Evolutionary conservation across 2,329 filamentous ascomycete species (phyloP).

Genomic region (Juglanconis juglandina): DNA sequence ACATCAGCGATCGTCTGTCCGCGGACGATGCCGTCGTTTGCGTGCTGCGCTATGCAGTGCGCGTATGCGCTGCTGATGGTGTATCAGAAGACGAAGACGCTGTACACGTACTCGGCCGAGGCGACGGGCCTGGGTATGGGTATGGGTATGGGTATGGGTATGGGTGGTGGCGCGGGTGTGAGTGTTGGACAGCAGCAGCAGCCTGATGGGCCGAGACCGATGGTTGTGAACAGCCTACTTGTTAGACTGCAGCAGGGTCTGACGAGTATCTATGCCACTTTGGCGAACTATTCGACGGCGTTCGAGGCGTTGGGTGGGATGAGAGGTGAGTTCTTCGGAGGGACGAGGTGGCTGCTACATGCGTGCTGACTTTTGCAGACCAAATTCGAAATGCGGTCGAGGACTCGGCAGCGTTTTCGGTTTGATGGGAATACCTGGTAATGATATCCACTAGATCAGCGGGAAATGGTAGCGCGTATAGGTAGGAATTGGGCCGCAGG

Average conservation of each 20-base stretch:
- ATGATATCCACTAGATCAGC: background rate
- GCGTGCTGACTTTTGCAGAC: slow-evolving; percentile 18
- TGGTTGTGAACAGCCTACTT: slow-evolving; percentile 32
- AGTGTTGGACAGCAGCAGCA: background rate
- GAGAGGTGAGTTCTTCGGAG: slow-evolving; percentile 32
- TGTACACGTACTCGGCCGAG: slow-evolving; percentile 28
- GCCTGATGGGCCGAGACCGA: slow-evolving; percentile 3
- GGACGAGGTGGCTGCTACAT: background rate
- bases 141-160: background rate
- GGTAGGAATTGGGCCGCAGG: background rate
- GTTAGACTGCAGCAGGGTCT: slow-evolving; percentile 38
- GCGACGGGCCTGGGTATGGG: background rate
- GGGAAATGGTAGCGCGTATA: background rate
- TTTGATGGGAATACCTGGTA: background rate
- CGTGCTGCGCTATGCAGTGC: slow-evolving; percentile 45
- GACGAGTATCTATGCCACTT: slow-evolving; percentile 37
- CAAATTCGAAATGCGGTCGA: slow-evolving; percentile 25
- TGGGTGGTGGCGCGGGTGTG: background rate
- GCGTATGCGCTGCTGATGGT: slow-evolving; percentile 43
- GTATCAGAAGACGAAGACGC: slow-evolving; percentile 37
- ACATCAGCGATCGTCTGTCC: slow-evolving; percentile 36
- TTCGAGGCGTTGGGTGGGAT: slow-evolving; percentile 44
- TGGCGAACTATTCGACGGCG: slow-evolving; percentile 42
- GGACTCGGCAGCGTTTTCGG: slow-evolving; percentile 21
- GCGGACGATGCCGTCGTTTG: slow-evolving; percentile 43